Base-by-base conservation (phyloP, 2,329 filamentous ascomycete species). In the Aspergillus caelatus region DNA sequence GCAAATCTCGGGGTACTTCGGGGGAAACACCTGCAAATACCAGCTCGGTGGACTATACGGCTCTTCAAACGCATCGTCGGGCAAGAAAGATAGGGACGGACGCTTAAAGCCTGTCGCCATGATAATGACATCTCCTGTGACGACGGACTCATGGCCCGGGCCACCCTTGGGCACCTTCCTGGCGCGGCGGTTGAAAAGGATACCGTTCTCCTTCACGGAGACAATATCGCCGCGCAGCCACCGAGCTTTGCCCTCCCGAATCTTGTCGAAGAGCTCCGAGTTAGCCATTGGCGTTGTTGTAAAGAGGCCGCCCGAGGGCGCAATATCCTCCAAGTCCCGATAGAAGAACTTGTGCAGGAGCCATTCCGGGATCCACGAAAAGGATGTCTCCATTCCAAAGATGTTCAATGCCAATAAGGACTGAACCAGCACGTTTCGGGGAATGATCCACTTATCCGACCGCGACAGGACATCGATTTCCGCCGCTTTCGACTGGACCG, bases 201-300 rank as follows among this genome's bases (percentile, higher is more conserved):
- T 85, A 1, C 91, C 91, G 0, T 80, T 78, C 26, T 88, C 82
- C 8, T 85, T 83, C 65, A 94, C 88, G 14, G 81, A 82, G 41
- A 90, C 79, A 67, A 95, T 92, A 71, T 96, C 93, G 62, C 92
- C 91, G 14, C 92, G 89, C 0, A 95, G 80, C 93, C 93, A 96
- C 65, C 89, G 86, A 0, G 91, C 91, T 67, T 87, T 85, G 12
- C 91, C 91, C 1, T 82, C 79, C 21, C 92, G 89, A 36, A 96
- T 86, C 70, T 91, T 89, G 55, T 91, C 82, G 77, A 96, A 90
- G 1, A 96, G 85, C 53, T 93, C 89, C 19, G 89, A 90, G 77
- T 95, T 96, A 28, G 95, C 91, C 91, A 95, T 94, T 0, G 92
- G 92, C 0, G 92, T 96, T 58, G 91, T 90, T 32, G 85, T 93